Conservation (phyloP, 164 flowering plant species). For the Warburgia ugandensis region DNA sequence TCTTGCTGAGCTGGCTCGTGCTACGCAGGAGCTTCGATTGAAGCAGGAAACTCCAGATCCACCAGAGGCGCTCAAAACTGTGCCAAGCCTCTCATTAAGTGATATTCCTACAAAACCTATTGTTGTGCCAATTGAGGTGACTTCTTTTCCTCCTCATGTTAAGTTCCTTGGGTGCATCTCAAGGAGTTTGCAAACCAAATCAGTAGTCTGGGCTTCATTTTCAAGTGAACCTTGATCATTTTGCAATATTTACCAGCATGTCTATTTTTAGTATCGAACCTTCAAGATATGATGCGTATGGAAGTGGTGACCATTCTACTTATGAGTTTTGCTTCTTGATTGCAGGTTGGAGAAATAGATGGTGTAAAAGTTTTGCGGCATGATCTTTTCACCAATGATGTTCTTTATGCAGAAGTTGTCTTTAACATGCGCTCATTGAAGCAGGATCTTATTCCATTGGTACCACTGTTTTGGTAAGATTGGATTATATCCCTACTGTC, state of each 20-base stretch:
- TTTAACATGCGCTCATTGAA: constrained; percentile 79
- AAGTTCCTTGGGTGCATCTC: not conserved
- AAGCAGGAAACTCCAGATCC: constrained; percentile 99
- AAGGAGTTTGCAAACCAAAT: constrained; percentile 2
- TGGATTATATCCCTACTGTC: not conserved
- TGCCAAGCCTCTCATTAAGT: constrained; percentile 73
- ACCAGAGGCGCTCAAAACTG: constrained; percentile 83
- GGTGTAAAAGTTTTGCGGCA: constrained; percentile 83
- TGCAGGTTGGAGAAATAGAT: constrained; percentile 72
- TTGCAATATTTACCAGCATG: too few relatives aligned
- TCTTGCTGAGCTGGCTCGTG: constrained; percentile 89
- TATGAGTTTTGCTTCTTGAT: constrained; percentile 2
- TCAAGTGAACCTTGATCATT: not conserved
- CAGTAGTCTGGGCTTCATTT: not conserved
- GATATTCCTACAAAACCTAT: constrained; percentile 88
- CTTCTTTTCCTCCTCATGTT: not conserved
- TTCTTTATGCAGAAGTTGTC: constrained; percentile 81
- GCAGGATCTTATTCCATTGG: constrained; percentile 86
- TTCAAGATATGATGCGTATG: too few relatives aligned
- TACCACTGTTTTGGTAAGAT: constrained; percentile 91
- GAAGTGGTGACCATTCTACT: constrained; percentile 1
- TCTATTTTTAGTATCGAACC: too few relatives aligned
- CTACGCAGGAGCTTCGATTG: constrained; percentile 75
- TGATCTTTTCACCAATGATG: constrained; percentile 95
- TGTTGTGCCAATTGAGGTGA: constrained; percentile 69